Evolutionary conservation across 2,329 filamentous ascomycete species (phyloP).

Genomic region (Exserohilum turcica): DNA sequence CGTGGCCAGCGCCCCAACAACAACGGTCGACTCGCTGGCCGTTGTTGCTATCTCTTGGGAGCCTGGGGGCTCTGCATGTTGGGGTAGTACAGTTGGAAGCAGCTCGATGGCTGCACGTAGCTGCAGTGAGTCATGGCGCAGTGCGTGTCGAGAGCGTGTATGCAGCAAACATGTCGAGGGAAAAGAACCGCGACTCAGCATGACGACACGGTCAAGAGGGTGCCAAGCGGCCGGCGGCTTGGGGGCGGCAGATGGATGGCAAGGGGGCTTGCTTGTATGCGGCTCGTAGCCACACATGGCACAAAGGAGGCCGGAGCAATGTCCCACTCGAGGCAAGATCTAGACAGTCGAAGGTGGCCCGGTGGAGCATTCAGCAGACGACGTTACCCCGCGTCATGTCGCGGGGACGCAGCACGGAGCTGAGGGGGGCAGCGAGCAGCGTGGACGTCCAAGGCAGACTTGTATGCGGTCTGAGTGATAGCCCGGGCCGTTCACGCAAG

Average conservation of each 20-base stretch:
- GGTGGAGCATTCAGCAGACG: slow-evolving; percentile 5
- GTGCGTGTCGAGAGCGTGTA: not conserved
- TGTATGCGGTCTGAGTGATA: slow-evolving; percentile 7
- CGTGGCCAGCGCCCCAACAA: not conserved
- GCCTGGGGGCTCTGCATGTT: not conserved
- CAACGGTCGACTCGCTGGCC: not conserved
- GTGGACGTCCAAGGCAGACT: slow-evolving; percentile 17
- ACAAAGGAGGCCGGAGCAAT: slow-evolving; percentile 8
- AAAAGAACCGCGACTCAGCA: not conserved
- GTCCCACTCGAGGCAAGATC: slow-evolving; percentile 8
- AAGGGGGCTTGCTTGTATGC: slow-evolving; percentile 8
- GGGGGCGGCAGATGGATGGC: slow-evolving; percentile 4
- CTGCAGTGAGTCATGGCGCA: not conserved
- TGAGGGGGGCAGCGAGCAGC: slow-evolving; percentile 4
- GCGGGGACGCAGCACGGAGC: slow-evolving; percentile 11
- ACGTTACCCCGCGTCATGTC: slow-evolving; percentile 10
- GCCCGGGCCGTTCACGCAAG: slow-evolving; percentile 2
- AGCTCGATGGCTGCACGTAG: not conserved
- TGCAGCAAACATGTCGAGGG: not conserved
- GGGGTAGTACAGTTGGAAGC: not conserved
- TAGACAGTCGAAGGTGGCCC: not conserved
- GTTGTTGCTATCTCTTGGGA: not conserved
- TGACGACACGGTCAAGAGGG: slow-evolving; percentile 1
- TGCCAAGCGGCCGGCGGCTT: slow-evolving; percentile 15
- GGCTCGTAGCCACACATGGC: slow-evolving; percentile 7